Evolutionary conservation across 768 basidiomycete genomes (phyloP), one percentile per base, ranked within the genome.

Genomic region (Lactifluus echinatus): DNA sequence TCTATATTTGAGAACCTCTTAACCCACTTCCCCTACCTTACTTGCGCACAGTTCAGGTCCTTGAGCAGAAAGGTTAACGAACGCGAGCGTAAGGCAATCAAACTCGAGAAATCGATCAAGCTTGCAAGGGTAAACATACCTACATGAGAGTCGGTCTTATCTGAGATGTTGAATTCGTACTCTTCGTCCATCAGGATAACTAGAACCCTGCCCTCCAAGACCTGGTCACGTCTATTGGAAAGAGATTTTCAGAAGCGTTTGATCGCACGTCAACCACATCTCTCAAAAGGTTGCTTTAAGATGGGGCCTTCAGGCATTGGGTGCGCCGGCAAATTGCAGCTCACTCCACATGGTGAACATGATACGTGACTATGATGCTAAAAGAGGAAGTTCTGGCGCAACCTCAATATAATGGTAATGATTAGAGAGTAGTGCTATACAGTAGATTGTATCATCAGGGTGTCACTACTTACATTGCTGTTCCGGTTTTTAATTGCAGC

Each of bases 181-280:
- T 12, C 31, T 7, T 50, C n/a, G 21, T 21, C 28, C 12, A 15
- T 33, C 68, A 94, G 91, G 82, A 83, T 39, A 80, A 84, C 47
- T 98, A 94, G 89, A 79, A 89, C 53, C 94, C 95, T 17, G 87
- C 85, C 1, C 77, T 98, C 6, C 77, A 85, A 62, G 72, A 71
- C 17, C 83, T 99, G 1, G 82, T 96, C 39, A 68, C 75, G 8
- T 86, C 85, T 60, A 89, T 98, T 52, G 88, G 89, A 34, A 73
- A 78, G 54, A 91, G 88, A 68, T 98, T 98, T 72, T 89, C 91
- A 19, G 78, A 80, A 28, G 87, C 93, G 1, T 96, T 99, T 68
- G 89, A 93, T 63, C 82, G 94, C 94, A 66, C 69, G 91, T 77
- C 14, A 2, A 19, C 28, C 36, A 54, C 42, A 15, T 50, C 46